These are phyloP conservation scores for Plasmodium coatneyi DNA, from an alignment of 169 alveolate genomes.

Conservation along the genomic window DNA sequence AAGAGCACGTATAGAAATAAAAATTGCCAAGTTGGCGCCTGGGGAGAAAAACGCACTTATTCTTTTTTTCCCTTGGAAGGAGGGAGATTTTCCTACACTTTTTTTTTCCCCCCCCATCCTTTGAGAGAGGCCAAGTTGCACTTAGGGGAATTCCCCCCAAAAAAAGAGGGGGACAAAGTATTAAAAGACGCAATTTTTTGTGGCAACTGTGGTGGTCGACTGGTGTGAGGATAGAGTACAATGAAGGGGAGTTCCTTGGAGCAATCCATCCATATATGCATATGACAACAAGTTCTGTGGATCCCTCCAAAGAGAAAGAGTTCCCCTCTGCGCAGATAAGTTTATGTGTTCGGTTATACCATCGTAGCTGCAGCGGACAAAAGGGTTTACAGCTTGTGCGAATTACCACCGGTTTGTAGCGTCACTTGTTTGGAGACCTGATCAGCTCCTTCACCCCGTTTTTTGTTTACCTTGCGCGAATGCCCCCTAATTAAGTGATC, in stretches of 20 bases:
- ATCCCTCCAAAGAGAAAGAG: not conserved
- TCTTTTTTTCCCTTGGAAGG: not conserved
- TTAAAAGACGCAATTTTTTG: not conserved
- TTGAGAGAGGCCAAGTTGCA: not conserved
- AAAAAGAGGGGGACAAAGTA: not conserved
- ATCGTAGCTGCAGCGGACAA: not conserved
- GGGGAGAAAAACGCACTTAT: not conserved
- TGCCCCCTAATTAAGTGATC: not conserved
- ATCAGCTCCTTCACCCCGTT: not conserved
- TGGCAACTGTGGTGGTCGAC: not conserved
- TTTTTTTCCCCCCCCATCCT: not conserved
- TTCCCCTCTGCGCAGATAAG: not conserved
- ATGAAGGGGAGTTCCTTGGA: not conserved
- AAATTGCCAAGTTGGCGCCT: not conserved
- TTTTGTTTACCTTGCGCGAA: not conserved
- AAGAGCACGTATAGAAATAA: not conserved
- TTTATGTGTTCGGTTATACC: not conserved
- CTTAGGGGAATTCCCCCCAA: not conserved
- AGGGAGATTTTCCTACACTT: not conserved
- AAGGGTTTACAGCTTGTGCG: not conserved
- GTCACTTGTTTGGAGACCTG: not conserved
- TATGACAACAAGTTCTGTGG: not conserved
- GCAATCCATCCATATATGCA: not conserved
- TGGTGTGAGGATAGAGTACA: not conserved
- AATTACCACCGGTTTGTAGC: not conserved